Base-by-base conservation (phyloP, 257 asterid species). In the Pogostemon cablin region DNA sequence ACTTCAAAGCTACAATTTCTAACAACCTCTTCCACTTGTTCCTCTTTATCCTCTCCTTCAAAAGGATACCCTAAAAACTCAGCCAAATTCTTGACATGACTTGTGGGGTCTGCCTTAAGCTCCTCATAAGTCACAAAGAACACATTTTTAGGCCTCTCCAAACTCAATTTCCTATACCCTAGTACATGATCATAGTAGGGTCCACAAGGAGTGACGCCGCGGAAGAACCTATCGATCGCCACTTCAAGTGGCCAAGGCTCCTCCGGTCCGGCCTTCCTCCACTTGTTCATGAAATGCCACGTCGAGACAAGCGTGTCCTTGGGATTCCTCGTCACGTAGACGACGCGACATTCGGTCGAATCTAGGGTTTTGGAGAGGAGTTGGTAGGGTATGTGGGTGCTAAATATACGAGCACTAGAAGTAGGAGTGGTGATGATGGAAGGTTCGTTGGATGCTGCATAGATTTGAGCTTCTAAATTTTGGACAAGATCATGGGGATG, bases 111-210 rank as follows among this genome's bases (percentile, higher is more conserved):
- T 6, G 3, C 12, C 72, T 44, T 65, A 5, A 81, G 72, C 63
- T 76, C 80, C 79, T 84, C 86, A n/a, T 84, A 84, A 3, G 86
- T 83, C 32, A 79, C 3, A 52, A 83, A 83, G 20, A 78, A 67
- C 71, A 78, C 71, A 46, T 76, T 76, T 1, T 58, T 11, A 0
- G 82, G 75, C 69, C 55, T 73, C 69, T 73, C 72, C 42, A 32
- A 1, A 2, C 82, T 80, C 74, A 71, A 17, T 15, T 74, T 78
- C 74, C 60, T 75, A 43, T 83, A 86, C 32, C 84, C 87, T 68
- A 76, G 34, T 8, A 83, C 85, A 41, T 86, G 88, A 34, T 86
- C 88, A 74, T 83, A 71, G 50, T 79, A 81, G 0, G 87, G 78
- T 1, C 91, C 91, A 12, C 72, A 83, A 1, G 84, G 87, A 4